Evolutionary conservation across 495 filamentous ascomycete species (phyloP).

Genomic region (Penicillium robsamsonii): DNA sequence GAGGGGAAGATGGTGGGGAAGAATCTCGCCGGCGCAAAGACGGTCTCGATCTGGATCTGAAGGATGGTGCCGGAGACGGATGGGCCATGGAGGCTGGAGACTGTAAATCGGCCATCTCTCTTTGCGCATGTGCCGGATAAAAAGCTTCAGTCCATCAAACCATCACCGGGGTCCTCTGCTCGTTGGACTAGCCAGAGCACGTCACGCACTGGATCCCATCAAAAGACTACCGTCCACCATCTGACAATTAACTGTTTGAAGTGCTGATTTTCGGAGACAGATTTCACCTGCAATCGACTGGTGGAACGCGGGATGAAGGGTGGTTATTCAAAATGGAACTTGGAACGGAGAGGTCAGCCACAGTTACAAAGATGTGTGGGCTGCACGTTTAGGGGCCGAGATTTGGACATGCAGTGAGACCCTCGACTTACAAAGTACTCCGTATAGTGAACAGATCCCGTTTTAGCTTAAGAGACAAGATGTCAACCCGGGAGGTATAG

Average conservation of each 20-base stretch:
- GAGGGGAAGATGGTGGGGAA: conserved; percentile 65
- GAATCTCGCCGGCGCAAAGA: conserved; percentile 54
- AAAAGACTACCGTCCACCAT: conserved; percentile 25
- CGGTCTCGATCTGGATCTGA: conserved; percentile 60
- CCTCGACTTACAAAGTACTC: conserved; percentile 17
- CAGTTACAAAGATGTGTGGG: conserved; percentile 25
- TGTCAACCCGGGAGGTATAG: conserved; percentile 8
- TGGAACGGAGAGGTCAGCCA: conserved; percentile 27
- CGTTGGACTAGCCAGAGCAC: conserved; percentile 35
- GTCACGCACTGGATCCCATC: conserved; percentile 21
- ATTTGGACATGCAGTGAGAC: conserved; percentile 22
- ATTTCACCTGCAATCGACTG: conserved; percentile 4
- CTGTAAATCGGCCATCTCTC: conserved; percentile 30
- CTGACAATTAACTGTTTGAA: not conserved
- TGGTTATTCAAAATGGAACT: conserved; percentile 15
- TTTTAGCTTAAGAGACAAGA: conserved; percentile 14
- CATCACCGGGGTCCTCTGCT: conserved; percentile 22
- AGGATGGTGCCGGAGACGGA: conserved; percentile 62
- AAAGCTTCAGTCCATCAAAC: conserved; percentile 24
- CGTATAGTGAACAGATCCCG: conserved; percentile 5
- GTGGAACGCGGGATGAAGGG: not conserved
- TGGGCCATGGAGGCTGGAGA: conserved; percentile 29
- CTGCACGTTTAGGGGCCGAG: conserved; percentile 14
- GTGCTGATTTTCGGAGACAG: not conserved
- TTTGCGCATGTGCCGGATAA: conserved; percentile 9